Percentiles rank a stretch among this genome's conserved stretches.
phyloP scores from a whole-genome alignment of 1,284 basidiomycete species.

The Cryptococcus deneoformans region DNA sequence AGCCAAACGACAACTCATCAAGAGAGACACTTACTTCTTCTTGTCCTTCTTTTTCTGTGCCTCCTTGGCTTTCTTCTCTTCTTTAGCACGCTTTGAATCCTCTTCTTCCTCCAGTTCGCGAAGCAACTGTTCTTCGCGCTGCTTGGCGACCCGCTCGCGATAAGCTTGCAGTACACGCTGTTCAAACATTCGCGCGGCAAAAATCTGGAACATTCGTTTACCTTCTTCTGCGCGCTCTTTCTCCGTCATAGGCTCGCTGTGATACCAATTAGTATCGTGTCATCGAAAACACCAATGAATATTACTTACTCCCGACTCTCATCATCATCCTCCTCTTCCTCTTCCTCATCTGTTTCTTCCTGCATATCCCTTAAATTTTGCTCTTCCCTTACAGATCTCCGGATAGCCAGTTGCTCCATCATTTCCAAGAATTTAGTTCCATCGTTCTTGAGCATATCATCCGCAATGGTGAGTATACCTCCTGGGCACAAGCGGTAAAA shows the following conservation, averaged over 20 bases:
- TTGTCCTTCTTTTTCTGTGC: constrained; percentile 99
- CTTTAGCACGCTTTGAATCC: constrained; percentile 70
- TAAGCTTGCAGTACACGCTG: constrained; percentile 92
- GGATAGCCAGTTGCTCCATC: constrained; percentile 99
- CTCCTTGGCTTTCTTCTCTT: constrained; percentile 92
- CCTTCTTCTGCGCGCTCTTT: constrained; percentile 96
- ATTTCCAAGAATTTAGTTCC: constrained; percentile 99
- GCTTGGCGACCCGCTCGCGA: constrained; percentile 87
- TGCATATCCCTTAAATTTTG: constrained; percentile 64
- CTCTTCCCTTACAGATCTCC: constrained; percentile 88
- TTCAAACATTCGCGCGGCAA: constrained; percentile 99
- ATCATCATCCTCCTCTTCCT: constrained; percentile 56
- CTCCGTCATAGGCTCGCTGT: constrained; percentile 50
- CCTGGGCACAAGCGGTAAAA: constrained; percentile 57
- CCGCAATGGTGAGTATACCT: constrained; percentile 96
- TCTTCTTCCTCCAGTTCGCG: constrained; percentile 90
- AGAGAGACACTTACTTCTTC: constrained; percentile 39
- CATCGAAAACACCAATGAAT: not conserved
- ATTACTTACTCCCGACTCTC: constrained; percentile 52
- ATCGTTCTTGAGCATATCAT: constrained; percentile 97
- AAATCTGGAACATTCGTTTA: constrained; percentile 99
- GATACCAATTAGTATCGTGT: constrained; percentile 21
- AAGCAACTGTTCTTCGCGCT: constrained; percentile 79
- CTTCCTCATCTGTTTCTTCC: constrained; percentile 59
- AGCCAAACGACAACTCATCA: not conserved